Base-by-base conservation (phyloP, 2,329 filamentous ascomycete species). In the Venturia nashicola region DNA sequence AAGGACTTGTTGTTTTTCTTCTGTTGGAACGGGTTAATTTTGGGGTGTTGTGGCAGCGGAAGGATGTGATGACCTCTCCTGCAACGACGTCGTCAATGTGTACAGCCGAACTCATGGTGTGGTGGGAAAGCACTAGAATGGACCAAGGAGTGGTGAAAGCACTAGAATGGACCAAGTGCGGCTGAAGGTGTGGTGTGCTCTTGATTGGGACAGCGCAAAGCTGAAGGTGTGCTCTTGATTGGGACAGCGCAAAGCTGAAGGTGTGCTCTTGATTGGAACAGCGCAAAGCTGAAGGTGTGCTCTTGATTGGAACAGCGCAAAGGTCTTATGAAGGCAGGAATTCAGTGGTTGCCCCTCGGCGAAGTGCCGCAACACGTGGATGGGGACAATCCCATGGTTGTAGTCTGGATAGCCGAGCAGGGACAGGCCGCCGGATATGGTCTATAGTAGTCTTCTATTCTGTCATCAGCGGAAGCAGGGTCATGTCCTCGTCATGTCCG, bases 1-100 rank as follows among this genome's bases (percentile, higher is more conserved):
- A 80, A 80, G 8, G 79, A 76, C 0, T 72, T 77, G 68, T 72
- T 77, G 68, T 14, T 39, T 16, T 39, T 23, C 20, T n/a, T 20
- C 55, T 59, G 55, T 5, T n/a, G 42, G 7, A 1, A 7, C 6
- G 3, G 36, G 11, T 7, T 39, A 11, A 39, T 7, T 39, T 39
- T 8, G 11, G 36, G 36, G 36, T 39, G 36, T 7, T 8, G 1
- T 39, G 36, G 36, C 11, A 11, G 11, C 11, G 5, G 36, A 2
- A 39, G 11, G 36, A 9, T 5, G 5, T 36, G 34, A 36, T 36
- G 5, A 9, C 16, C 16, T 18, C 42, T 5, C 18, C 42, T 44
- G 42, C 42, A n/a, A n/a, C 42, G 6, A 7, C 18, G 16, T 44
- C 14, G 42, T 18, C 14, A 44, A 44, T 18, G 16, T 12, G 40